Evolutionary conservation across 345 rosid species (phyloP), one percentile per base, ranked within the genome.

Genomic region (Linum usitatissimum): DNA sequence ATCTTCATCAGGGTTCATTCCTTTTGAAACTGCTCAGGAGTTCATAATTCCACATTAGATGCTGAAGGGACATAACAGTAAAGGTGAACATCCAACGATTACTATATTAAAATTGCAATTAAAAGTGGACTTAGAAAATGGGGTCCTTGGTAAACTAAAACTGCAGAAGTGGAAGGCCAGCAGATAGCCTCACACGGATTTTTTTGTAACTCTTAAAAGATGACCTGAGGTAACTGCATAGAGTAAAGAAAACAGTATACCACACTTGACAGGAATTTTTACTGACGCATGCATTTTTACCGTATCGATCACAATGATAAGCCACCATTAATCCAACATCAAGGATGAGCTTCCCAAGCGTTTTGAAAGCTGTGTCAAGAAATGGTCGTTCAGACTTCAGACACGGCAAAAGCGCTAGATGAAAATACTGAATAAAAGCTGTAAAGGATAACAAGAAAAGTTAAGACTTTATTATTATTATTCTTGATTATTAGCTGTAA

Each of bases 281-380:
- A 5, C 59, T 19, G n/a, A 51, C 9, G 61, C 55, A 40, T 39
- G 21, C 9, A 18, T 59, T 21, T 39, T 80, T 82, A 88, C 98
- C 96, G 67, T 85, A 88, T 71, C 30, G 84, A 79, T 86, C 95
- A 30, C 98, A 91, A 74, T 91, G 98, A 79, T 80, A 76, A 57
- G 93, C 96, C 68, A 88, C 70, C 95, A 84, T 67, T 75, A 79
- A 60, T 42, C 98, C 98, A 62, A 88, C 90, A 73, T 88, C 87
- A 66, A 78, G 65, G 67, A 88, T 84, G 76, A 85, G 79, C 76
- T 85, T 86, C 58, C 91, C 96, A 62, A 92, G 84, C 62, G 83
- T 85, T 83, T 86, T 92, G 78, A 92, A 89, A 78, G 92, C 96
- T 89, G 51, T 45, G 8, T 45, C 15, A 45, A 45, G 51, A 45